phyloP scores from a whole-genome alignment of 2,329 filamentous ascomycete species.

The Cladorrhinum sp. region DNA sequence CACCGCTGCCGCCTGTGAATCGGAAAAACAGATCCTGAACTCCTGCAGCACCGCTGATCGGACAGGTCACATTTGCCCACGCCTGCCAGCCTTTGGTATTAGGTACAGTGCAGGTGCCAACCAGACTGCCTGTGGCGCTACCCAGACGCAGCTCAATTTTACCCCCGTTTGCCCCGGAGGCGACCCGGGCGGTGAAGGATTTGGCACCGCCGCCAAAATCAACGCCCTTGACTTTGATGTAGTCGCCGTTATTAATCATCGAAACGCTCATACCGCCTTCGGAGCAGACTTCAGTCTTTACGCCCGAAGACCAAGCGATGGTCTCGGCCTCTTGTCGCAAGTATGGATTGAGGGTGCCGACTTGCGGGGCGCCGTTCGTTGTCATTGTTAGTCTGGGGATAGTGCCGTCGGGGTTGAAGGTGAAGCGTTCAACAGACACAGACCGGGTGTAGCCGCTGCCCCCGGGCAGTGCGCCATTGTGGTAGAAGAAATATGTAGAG shows the following conservation, averaged over 20 bases:
- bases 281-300: background rate
- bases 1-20: conserved; percentile 7
- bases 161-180: conserved; percentile 26
- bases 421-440: conserved; percentile 30
- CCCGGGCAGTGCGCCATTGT: conserved; percentile 32
- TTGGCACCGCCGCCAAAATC: conserved; percentile 30
- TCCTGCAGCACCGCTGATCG: conserved; percentile 11
- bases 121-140: conserved; percentile 25
- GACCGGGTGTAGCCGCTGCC: conserved; percentile 31
- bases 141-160: conserved; percentile 31
- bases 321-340: conserved; percentile 30
- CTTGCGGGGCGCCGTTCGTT: conserved; percentile 27
- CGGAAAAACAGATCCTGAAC: conserved; percentile 17
- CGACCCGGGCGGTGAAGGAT: conserved; percentile 28
- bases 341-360: conserved; percentile 29
- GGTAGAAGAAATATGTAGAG: conserved; percentile 33
- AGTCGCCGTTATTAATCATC: conserved; percentile 32
- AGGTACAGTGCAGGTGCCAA: conserved; percentile 28
- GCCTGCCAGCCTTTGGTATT: conserved; percentile 30
- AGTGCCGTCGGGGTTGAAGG: conserved; percentile 29
- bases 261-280: conserved; percentile 30
- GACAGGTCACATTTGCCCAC: conserved; percentile 14
- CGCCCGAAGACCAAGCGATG: conserved; percentile 28
- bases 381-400: conserved; percentile 32
- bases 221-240: conserved; percentile 35